phyloP scores from a whole-genome alignment of 768 basidiomycete genomes.

The Leccinellum albellum region DNA sequence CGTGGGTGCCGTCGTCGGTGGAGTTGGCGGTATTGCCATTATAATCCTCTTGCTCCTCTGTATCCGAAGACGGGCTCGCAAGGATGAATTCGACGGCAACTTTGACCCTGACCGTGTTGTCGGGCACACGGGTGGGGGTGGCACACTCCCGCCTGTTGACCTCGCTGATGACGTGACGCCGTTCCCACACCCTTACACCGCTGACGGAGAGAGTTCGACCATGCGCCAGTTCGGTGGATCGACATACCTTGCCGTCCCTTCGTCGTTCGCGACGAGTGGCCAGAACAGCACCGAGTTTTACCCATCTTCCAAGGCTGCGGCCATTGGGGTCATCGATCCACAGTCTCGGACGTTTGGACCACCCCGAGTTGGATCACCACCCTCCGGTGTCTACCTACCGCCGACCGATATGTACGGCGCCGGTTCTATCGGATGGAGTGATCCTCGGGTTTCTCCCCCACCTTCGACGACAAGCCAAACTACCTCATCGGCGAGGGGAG shows the following conservation, averaged over 20 bases:
- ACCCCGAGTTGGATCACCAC: not conserved
- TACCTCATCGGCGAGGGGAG: conserved; percentile 9
- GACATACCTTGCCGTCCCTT: conserved; percentile 1
- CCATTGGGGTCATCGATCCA: not conserved
- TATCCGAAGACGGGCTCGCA: conserved; percentile 20
- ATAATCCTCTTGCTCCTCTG: conserved; percentile 30
- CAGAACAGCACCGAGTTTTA: conserved; percentile 10
- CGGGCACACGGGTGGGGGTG: conserved; percentile 19
- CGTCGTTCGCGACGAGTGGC: not conserved
- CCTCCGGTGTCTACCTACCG: conserved; percentile 2
- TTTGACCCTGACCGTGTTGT: conserved; percentile 46
- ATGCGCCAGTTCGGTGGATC: conserved; percentile 26
- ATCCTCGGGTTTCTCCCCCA: conserved; percentile 19
- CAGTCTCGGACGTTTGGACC: conserved; percentile 8
- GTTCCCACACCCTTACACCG: conserved; percentile 8
- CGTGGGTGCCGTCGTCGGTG: conserved; percentile 53
- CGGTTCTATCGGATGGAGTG: conserved; percentile 18
- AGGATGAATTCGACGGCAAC: conserved; percentile 47
- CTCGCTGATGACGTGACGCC: conserved; percentile 30
- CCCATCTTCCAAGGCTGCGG: not conserved
- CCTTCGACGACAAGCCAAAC: conserved; percentile 19
- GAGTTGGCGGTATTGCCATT: conserved; percentile 29
- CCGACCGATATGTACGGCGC: conserved; percentile 10
- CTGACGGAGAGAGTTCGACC: conserved; percentile 5
- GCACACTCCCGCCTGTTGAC: conserved; percentile 27